A percentile compares a stretch with the other conserved stretches of the same genome.
Conservation (phyloP, 192 early-diverging fungal genomes). For the Helicostylum pulchrum region DNA sequence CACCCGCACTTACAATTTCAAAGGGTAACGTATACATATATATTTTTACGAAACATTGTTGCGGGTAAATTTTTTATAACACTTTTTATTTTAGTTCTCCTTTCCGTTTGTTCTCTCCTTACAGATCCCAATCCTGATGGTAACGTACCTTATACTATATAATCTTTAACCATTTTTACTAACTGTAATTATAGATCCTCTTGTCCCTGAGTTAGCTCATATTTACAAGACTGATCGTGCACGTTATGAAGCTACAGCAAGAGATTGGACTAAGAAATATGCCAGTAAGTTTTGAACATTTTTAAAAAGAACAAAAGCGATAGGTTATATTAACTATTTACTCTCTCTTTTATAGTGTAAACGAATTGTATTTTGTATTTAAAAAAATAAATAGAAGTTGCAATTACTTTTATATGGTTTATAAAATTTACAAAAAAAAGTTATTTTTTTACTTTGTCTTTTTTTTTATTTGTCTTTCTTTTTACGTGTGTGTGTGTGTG, state of each 20-base stretch:
- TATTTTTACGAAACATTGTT: neutral
- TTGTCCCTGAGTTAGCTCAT: conserved; percentile 98
- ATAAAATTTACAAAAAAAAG: neutral
- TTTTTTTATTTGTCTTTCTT: neutral
- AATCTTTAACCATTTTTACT: no score
- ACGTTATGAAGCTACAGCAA: conserved; percentile 84
- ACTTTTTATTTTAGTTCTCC: conserved; percentile 58
- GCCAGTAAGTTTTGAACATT: conserved; percentile 41
- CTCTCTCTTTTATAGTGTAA: neutral
- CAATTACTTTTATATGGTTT: neutral
- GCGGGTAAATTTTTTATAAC: neutral
- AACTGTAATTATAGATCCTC: conserved; percentile 67
- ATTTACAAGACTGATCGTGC: conserved; percentile 93
- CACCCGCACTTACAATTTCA: conserved; percentile 96
- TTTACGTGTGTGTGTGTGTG: neutral
- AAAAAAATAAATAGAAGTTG: conserved; percentile 12
- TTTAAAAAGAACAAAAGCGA: no score
- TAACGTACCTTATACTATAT: neutral
- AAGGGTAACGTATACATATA: conserved; percentile 70
- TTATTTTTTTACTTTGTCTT: neutral
- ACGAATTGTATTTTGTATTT: neutral
- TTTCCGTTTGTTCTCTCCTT: conserved; percentile 98
- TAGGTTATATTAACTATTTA: neutral
- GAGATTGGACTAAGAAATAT: conserved; percentile 95
- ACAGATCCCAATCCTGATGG: conserved; percentile 95